phyloP scores from a whole-genome alignment of 2,329 filamentous ascomycete species.

The Talaromyces funiculosus region DNA sequence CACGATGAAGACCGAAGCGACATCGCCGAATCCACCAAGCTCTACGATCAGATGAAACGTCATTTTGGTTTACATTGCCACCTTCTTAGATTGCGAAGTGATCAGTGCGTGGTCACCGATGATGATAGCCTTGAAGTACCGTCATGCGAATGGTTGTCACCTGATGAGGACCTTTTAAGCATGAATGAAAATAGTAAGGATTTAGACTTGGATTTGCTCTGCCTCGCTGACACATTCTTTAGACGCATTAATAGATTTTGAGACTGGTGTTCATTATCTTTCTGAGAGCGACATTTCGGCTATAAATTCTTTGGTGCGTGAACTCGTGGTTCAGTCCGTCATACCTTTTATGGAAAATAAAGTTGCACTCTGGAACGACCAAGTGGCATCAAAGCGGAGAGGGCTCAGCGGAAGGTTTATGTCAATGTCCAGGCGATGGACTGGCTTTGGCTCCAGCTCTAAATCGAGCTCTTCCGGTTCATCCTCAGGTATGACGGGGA shows the following conservation, averaged over 20 bases:
- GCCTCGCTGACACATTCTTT: conserved; percentile 18
- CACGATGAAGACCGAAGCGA: conserved; percentile 96
- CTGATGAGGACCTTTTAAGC: conserved; percentile 73
- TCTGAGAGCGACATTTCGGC: conserved; percentile 89
- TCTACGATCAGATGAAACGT: conserved; percentile 99
- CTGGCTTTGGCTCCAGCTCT: conserved; percentile 66
- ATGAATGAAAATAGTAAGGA: conserved; percentile 57
- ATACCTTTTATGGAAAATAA: conserved; percentile 94
- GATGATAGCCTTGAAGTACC: conserved; percentile 83
- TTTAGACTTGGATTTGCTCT: neutral
- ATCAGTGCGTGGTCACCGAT: conserved; percentile 79
- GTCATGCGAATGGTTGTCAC: conserved; percentile 80
- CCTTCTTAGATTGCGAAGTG: conserved; percentile 75
- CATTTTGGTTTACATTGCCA: conserved; percentile 95
- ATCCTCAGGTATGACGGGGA: conserved; percentile 44
- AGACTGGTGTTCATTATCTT: conserved; percentile 69
- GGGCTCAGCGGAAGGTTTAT: conserved; percentile 92
- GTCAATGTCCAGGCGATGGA: conserved; percentile 85
- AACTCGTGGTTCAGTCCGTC: conserved; percentile 92
- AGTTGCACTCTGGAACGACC: conserved; percentile 91
- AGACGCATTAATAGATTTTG: conserved; percentile 51
- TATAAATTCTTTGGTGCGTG: conserved; percentile 81
- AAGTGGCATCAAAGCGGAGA: conserved; percentile 82
- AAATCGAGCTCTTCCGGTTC: conserved; percentile 52
- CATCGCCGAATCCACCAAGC: conserved; percentile 76